These are phyloP conservation scores for Iris macrosiphon DNA, from an alignment of 106 monocot genomes.

Conservation along the genomic window DNA sequence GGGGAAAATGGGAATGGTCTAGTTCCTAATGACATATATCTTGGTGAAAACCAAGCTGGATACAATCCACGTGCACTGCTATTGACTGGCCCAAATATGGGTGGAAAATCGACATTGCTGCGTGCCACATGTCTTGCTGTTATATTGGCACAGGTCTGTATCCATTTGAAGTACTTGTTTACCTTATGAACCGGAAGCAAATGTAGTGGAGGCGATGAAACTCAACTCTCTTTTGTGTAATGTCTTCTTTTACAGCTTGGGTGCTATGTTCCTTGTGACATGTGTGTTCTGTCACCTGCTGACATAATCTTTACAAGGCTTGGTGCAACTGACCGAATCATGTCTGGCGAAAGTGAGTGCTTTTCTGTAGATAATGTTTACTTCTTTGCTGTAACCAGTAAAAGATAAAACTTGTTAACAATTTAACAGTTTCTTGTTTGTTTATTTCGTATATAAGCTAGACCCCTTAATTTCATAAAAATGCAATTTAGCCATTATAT, in stretches of 20 bases:
- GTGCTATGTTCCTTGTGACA: slow-evolving; percentile 84
- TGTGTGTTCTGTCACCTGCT: slow-evolving; percentile 54
- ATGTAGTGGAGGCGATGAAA: too few species aligned
- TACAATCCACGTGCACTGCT: slow-evolving; percentile 47
- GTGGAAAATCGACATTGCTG: slow-evolving; percentile 92
- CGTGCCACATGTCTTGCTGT: slow-evolving; percentile 89
- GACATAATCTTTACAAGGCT: slow-evolving; percentile 95
- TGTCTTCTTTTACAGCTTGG: slow-evolving; percentile 55
- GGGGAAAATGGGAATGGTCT: slow-evolving; percentile 44
- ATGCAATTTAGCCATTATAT: too few species aligned
- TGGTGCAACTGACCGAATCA: slow-evolving; percentile 89
- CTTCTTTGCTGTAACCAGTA: too few species aligned
- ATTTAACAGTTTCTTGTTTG: too few species aligned
- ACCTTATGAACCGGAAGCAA: not conserved
- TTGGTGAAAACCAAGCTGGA: slow-evolving; percentile 41
- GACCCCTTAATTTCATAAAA: too few species aligned
- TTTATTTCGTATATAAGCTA: too few species aligned
- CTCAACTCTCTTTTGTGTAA: not conserved
- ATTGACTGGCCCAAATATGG: slow-evolving; percentile 99
- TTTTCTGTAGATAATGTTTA: slow-evolving; percentile 2
- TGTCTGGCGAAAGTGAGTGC: slow-evolving; percentile 93
- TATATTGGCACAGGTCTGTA: slow-evolving; percentile 84
- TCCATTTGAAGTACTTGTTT: not conserved
- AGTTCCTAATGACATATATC: slow-evolving; percentile 81
- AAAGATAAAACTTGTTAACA: too few species aligned